Conservation (phyloP, 2,329 filamentous ascomycete species). For the Sporothrix dimorphospora region DNA sequence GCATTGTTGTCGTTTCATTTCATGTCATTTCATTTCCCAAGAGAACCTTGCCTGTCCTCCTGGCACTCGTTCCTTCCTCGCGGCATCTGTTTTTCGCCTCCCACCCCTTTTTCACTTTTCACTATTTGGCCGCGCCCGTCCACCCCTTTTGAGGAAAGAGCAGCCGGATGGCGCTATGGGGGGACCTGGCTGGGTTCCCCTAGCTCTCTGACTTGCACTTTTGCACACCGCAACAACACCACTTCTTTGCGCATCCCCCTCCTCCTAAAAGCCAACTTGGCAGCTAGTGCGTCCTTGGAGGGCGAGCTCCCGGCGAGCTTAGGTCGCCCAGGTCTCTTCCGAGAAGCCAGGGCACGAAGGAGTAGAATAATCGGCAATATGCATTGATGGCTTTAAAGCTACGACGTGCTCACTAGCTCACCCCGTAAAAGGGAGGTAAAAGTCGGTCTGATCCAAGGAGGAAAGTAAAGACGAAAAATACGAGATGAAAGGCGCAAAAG, state of each 20-base stretch:
- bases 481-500: neutral
- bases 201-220: neutral
- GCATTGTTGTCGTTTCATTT: conserved; percentile 5
- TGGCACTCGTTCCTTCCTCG: neutral
- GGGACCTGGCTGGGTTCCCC: neutral
- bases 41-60: too few species aligned
- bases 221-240: conserved; percentile 15
- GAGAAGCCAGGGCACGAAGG: neutral
- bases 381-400: neutral
- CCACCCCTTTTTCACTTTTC: conserved; percentile 17
- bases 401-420: neutral
- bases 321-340: neutral
- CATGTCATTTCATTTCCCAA: neutral
- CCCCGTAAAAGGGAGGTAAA: too few species aligned
- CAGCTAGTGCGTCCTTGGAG: conserved; percentile 21
- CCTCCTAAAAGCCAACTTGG: neutral
- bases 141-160: conserved; percentile 13
- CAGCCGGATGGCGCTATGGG: conserved; percentile 14
- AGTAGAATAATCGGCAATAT: neutral
- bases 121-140: neutral
- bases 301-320: neutral
- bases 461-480: neutral
- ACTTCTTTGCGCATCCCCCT: neutral
- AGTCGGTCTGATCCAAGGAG: neutral
- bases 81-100: conserved; percentile 11